Base-by-base conservation (phyloP, 2,329 filamentous ascomycete genomes). In the Alternaria sp. region DNA sequence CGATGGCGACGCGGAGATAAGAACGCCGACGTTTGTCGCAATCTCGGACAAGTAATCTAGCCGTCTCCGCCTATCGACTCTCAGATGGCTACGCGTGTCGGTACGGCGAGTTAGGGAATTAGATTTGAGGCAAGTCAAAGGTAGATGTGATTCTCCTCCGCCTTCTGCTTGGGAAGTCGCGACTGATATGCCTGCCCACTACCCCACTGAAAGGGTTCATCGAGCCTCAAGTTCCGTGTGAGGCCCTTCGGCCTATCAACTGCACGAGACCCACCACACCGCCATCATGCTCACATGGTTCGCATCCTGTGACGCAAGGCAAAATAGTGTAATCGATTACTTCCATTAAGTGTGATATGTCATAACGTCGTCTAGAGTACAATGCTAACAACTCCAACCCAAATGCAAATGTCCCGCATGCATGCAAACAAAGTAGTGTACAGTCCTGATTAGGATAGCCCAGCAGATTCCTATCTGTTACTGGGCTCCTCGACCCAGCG, bases 1-100 rank as follows among this genome's bases (percentile, higher is more conserved):
- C 47, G 64, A 64, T 61, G 44, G 57, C 54, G 46, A 57, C 47
- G 13, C 67, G 67, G 67, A 67, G 60, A 57, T 69, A 67, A 47
- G 21, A 25, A 43, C 32, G 60, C 56, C 28, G 54, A 28, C 21
- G 23, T 40, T 15, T 32, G 32, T 15, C 17, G 45, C 11, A n/a
- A 12, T 13, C 50, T 43, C 66, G 66, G 66, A 59, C 64, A 30
- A 61, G 57, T 21, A 65, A 61, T 66, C 55, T 52, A 11, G 32
- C 66, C 66, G 64, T n/a, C 26, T 45, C 54, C 58, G 55, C 25
- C 12, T 10, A n/a, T 19, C 56, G 25, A 43, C n/a, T 40, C 4
- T 4, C n/a, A 11, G 3, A 40, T 40, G 36, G 36, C 36, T 40
- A 3, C 15, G 36, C 9, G 36, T 40, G 36, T 40, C 5, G 36